Base-by-base conservation (phyloP, 1,284 basidiomycete species). In the Schizophyllum amplum region DNA sequence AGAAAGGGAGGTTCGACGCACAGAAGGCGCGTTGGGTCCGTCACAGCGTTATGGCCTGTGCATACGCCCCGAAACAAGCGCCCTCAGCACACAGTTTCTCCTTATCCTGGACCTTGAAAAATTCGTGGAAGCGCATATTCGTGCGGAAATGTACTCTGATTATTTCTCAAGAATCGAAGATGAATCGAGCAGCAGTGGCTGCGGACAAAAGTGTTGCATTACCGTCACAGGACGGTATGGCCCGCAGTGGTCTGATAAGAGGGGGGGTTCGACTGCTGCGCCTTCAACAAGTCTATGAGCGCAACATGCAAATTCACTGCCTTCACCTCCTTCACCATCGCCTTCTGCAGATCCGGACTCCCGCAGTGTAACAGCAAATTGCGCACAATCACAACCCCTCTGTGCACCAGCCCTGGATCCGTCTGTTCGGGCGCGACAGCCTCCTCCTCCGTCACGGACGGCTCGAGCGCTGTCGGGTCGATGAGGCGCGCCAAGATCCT, bases 381-480 rank as follows among this genome's bases (percentile, higher is more conserved):
- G 46, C 76, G 72, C 15, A 86, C 69, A 64, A 87, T 87, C 24
- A 92, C 77, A 1, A 88, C 79, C 2, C 85, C 90, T 42, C 92
- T 83, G 68, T 92, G 86, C 6, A 86, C 76, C 42, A 92, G 76
- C 4, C 86, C 88, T 0, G 81, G 73, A 64, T 88, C 74, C 50
- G 65, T 61, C 55, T 70, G 60, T 9, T 62, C 58, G 57, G 64
- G 64, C 57, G 63, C 64, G 55, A 72, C 67, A 57, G 71, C 64
- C 47, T 70, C 67, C 24, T 68, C 62, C 13, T 68, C 71, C 6
- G 68, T 67, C 7, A 64, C 67, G 1, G 66, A 69, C 4, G 48
- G 48, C 5, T 21, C 24, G 13, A 70, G 65, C 4, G 68, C 71
- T 26, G 75, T 72, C 52, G 82, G 83, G 61, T 86, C 82, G 55